Conservation (phyloP, 1,139 yeast genomes). For the Citeromyces hawaiiensis region DNA sequence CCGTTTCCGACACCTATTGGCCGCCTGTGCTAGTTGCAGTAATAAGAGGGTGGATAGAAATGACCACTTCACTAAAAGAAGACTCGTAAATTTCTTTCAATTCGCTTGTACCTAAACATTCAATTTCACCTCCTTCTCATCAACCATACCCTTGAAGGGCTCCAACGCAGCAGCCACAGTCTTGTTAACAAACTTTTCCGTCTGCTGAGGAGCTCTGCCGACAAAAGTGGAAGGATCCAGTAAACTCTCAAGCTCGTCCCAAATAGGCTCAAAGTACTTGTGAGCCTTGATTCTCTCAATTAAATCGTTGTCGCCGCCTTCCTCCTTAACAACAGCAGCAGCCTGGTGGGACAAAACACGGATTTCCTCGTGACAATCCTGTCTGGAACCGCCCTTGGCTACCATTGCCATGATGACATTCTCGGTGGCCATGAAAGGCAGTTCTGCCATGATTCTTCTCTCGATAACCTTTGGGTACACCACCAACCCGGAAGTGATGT, state of each 20-base stretch:
- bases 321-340: slow-evolving; percentile 91
- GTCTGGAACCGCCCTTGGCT: slow-evolving; percentile 94
- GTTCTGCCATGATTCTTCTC: slow-evolving; percentile 87
- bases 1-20: too few relatives aligned
- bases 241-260: slow-evolving; percentile 66
- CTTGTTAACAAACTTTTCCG: slow-evolving; percentile 77
- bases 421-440: slow-evolving; percentile 99
- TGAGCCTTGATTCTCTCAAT: slow-evolving; percentile 78
- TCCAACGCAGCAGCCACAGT: slow-evolving; percentile 78
- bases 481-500: slow-evolving; percentile 89
- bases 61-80: too few relatives aligned
- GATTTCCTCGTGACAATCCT: slow-evolving; percentile 95
- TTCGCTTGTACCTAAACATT: slow-evolving; percentile 23
- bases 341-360: slow-evolving; percentile 97
- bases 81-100: not conserved
- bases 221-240: slow-evolving; percentile 90
- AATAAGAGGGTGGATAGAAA: too few relatives aligned
- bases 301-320: slow-evolving; percentile 97
- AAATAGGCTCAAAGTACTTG: slow-evolving; percentile 79
- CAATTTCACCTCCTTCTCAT: slow-evolving; percentile 43
- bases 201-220: slow-evolving; percentile 98
- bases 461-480: slow-evolving; percentile 98
- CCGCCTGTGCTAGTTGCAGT: too few relatives aligned
- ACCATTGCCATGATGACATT: slow-evolving; percentile 99
- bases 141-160: slow-evolving; percentile 49